Evolutionary conservation across 106 monocot genomes (phyloP).

Genomic region (Xerophyta viscosa): DNA sequence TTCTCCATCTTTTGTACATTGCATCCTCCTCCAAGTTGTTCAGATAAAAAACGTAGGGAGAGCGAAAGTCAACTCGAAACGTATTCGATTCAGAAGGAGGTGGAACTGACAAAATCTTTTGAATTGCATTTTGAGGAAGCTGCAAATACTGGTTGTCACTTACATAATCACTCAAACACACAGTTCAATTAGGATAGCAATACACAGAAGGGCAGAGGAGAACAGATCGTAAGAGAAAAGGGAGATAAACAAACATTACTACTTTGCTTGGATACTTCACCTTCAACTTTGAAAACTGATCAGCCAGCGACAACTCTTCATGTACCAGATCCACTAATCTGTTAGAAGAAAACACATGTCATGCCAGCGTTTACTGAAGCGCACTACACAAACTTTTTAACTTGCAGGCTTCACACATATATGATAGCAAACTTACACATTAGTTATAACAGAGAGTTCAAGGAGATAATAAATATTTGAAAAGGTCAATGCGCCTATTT

Average conservation of each 20-base stretch:
- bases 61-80: conserved; percentile 93
- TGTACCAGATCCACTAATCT: conserved; percentile 91
- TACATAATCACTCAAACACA: no score
- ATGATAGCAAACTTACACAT: no score
- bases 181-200: no score
- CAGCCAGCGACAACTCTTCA: conserved; percentile 77
- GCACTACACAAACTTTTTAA: no score
- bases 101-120: conserved; percentile 70
- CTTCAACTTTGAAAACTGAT: conserved; percentile 80
- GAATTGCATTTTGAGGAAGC: conserved; percentile 68
- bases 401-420: no score
- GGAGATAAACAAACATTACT: no score
- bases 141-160: conserved; percentile 26
- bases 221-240: no score
- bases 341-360: conserved; percentile 3
- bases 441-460: no score
- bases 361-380: no score
- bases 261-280: conserved; percentile 36
- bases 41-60: conserved; percentile 74
- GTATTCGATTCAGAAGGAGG: conserved; percentile 57
- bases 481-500: no score
- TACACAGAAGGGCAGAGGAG: no score
- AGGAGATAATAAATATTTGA: no score
- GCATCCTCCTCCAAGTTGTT: conserved; percentile 95
- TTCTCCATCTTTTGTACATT: conserved; percentile 86